A percentile compares a stretch with the other conserved stretches of the same genome.
These are phyloP conservation scores for Pestalotiopsis sp. DNA, from an alignment of 2,329 filamentous ascomycete species.

Conservation along the genomic window DNA sequence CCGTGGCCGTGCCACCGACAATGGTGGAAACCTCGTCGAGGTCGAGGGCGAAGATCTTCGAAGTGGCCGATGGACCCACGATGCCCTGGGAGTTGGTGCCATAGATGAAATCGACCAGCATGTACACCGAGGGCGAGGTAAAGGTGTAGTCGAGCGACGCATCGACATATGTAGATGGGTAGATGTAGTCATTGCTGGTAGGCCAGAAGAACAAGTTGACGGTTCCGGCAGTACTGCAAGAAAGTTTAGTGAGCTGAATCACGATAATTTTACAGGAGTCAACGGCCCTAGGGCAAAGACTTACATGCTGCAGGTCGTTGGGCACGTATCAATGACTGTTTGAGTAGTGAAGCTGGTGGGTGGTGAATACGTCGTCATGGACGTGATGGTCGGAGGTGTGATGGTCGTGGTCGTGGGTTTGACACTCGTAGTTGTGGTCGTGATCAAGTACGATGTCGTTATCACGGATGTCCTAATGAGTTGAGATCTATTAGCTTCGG, in stretches of 20 bases:
- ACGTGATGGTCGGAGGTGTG: constrained; percentile 17
- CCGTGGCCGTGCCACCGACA: constrained; percentile 24
- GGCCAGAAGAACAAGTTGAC: constrained; percentile 39
- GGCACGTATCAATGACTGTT: constrained; percentile 26
- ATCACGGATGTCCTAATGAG: constrained; percentile 7
- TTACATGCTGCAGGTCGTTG: constrained; percentile 35
- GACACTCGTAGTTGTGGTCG: constrained; percentile 17
- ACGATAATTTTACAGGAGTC: too few species aligned
- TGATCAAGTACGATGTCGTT: not conserved
- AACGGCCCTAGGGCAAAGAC: constrained; percentile 2
- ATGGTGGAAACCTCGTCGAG: constrained; percentile 39
- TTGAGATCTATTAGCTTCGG: too few species aligned
- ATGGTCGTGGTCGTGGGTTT: constrained; percentile 19
- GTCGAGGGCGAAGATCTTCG: constrained; percentile 32
- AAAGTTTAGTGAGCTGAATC: constrained; percentile 15
- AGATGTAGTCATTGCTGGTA: constrained; percentile 31
- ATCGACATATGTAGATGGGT: constrained; percentile 35
- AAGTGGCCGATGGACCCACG: constrained; percentile 32
- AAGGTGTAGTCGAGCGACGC: constrained; percentile 34
- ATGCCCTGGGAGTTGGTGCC: constrained; percentile 34
- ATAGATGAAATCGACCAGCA: constrained; percentile 36
- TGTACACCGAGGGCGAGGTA: constrained; percentile 42
- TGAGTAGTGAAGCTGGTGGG: constrained; percentile 11
- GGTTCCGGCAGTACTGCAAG: constrained; percentile 28
- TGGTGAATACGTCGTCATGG: constrained; percentile 11